A percentile compares a stretch with the other conserved stretches of the same genome.
Conservation (phyloP, 148 eudicot genomes). For the Chenopodium berlandieri region DNA sequence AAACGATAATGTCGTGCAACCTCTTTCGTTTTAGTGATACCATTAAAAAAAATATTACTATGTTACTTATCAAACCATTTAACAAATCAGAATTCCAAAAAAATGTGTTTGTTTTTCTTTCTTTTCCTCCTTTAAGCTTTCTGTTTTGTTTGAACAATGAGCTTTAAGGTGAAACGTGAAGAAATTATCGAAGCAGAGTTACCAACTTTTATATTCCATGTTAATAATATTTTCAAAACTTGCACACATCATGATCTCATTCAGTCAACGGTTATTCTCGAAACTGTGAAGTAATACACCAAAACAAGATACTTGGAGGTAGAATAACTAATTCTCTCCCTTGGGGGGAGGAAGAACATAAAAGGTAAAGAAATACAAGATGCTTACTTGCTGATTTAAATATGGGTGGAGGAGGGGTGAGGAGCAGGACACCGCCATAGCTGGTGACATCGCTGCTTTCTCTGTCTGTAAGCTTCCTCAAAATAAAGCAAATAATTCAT, state of each 20-base stretch:
- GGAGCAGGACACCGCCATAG: slow-evolving; percentile 15
- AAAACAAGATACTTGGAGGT: neutral
- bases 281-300: neutral
- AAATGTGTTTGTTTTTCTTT: neutral
- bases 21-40: neutral
- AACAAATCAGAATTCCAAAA: neutral
- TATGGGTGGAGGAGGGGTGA: neutral
- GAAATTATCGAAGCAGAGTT: neutral
- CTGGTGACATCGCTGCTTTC: slow-evolving; percentile 6
- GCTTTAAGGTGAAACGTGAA: too few species aligned
- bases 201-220: neutral
- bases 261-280: neutral
- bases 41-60: neutral
- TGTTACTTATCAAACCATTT: neutral
- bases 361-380: neutral
- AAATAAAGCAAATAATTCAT: too few species aligned
- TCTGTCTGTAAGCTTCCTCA: neutral
- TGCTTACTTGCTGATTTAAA: slow-evolving; percentile 14
- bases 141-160: too few species aligned
- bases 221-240: neutral
- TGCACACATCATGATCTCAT: neutral
- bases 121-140: too few species aligned
- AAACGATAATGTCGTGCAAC: neutral
- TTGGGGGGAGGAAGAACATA: neutral
- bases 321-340: neutral